Evolutionary conservation across 2,329 filamentous ascomycete species (phyloP), one percentile per base, ranked within the genome.

Genomic region (Cytospora piceae): DNA sequence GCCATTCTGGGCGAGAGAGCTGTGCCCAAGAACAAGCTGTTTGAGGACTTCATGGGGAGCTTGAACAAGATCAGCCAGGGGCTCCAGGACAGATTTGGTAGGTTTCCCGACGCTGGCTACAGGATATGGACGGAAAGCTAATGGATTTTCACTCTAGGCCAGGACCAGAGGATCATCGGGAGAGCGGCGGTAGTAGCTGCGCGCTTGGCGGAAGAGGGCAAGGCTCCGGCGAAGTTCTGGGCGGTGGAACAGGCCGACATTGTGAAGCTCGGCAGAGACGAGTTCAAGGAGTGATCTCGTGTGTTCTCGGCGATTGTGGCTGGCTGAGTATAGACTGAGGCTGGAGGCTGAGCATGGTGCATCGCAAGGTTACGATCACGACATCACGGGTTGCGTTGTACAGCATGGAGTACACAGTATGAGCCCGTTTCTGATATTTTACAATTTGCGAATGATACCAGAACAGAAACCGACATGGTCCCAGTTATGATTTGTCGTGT

Each of bases 111-210:
- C 6, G 29, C 6, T 20, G 12, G 17, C 22, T 15, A 29, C 37
- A 8, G n/a, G 20, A 5, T 1, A 11, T 31, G 6, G n/a, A 17
- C 37, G 39, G 24, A 42, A 29, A 42, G 32, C 62, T 67, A 56
- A 67, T 39, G 11, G 12, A 6, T 22, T 39, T n/a, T 9, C 29
- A 11, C 29, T 29, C 1, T n/a, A 67, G 91, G 87, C 1, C 91
- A 95, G 79, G 91, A 95, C 60, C 87, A 86, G 6, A 84, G 88
- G 64, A 85, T 90, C 39, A 92, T 96, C 77, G 90, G 81, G 3
- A 82, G 83, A 69, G 90, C 90, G 15, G 88, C 88, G 3, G 85
- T 91, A 2, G 79, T 78, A 59, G 90, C 89, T 1, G 84, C 81
- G 11, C 73, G 85, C 69, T 75, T 89, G 60, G 87, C 85, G 0